Evolutionary conservation across 2,329 filamentous ascomycete genomes (phyloP), one percentile per base, ranked within the genome.

Genomic region (Pleoardoris graminearum): DNA sequence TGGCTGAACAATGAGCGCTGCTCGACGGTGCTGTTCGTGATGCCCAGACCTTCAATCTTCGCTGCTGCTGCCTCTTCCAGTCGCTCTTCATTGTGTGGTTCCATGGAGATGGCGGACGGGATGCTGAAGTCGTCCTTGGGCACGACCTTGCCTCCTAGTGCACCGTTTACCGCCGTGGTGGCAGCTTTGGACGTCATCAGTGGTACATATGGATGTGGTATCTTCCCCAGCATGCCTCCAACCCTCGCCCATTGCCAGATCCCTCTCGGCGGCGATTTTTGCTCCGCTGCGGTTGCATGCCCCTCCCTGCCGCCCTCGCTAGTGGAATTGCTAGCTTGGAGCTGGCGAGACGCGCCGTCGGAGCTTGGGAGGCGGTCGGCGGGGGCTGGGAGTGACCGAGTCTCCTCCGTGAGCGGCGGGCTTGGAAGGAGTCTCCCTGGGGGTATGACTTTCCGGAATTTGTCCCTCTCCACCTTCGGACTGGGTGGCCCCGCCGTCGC

Each of bases 321-420:
- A 41, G 1, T 51, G 50, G 36, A 48, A 25, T 35, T 41, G 38
- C 57, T 58, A 62, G 55, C 50, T 58, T 55, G 66, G 49, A 38
- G 53, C 53, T 17, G 68, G 63, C 12, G 68, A 70, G 59, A 59
- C 54, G 33, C 62, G 59, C 48, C 66, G 54, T 57, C 67, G 55
- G 57, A 73, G 68, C 59, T 73, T 73, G 14, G 69, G 68, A 16
- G 70, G 70, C 14, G 66, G 61, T 57, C 69, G 61, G 58, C 68
- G 58, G 32, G 69, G 69, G 37, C 69, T 71, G 51, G 63, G 57
- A 10, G 66, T 56, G 54, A 58, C 58, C 51, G 35, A 25, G 16
- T 45, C 39, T 49, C 51, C 60, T 42, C 43, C 22, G 46, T 61
- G 7, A 50, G 27, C 16, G 45, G 19, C 17, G 47, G 41, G 27